These are phyloP conservation scores for Mucor piriformis DNA, from an alignment of 371 early-diverging fungal genomes.

Conservation along the genomic window DNA sequence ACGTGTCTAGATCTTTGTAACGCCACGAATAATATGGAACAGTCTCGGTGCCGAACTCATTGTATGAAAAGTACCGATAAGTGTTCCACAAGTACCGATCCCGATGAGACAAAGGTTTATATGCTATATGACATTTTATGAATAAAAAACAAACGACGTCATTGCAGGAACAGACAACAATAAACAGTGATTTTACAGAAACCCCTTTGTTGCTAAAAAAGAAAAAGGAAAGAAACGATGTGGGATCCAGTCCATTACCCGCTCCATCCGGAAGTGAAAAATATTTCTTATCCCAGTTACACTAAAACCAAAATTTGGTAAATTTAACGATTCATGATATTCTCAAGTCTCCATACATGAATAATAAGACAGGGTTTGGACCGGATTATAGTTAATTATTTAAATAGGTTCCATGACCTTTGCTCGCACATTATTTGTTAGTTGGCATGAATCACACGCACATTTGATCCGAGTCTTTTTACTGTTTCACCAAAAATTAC, in stretches of 20 bases:
- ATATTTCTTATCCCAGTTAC: neutral
- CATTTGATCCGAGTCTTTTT: neutral
- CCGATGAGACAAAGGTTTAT: no score
- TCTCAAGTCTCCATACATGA: neutral
- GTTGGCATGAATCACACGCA: neutral
- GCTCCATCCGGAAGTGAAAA: neutral
- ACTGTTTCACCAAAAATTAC: constrained; percentile 2
- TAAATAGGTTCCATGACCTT: neutral
- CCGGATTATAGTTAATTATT: neutral
- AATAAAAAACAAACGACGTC: no score
- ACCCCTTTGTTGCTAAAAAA: neutral
- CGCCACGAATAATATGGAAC: no score
- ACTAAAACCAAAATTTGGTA: neutral
- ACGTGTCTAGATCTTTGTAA: no score
- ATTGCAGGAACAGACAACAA: no score
- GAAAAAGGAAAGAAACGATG: neutral
- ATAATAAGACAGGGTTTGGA: neutral
- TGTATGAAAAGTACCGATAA: no score
- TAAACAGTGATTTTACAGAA: no score
- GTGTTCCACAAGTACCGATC: no score
- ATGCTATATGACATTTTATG: no score
- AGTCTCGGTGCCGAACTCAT: no score
- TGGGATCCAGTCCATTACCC: neutral
- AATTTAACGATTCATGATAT: neutral
- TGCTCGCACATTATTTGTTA: neutral